Percentiles rank a stretch among this genome's conserved stretches.
phyloP scores from a whole-genome alignment of 495 filamentous ascomycete genomes.

The Sphaerosporella brunnea region DNA sequence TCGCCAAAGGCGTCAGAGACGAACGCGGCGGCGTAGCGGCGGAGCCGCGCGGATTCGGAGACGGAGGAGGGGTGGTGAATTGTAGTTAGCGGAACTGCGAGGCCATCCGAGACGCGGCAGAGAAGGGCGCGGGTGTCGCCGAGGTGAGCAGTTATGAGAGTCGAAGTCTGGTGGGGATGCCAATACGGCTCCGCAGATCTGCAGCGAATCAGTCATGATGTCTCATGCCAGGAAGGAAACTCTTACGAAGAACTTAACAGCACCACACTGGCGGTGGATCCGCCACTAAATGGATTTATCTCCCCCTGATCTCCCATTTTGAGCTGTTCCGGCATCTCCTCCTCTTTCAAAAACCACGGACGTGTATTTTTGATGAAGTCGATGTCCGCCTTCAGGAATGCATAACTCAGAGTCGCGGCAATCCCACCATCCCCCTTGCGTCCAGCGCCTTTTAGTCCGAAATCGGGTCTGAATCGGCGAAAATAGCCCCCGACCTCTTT shows the following conservation, averaged over 20 bases:
- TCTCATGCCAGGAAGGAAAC: not conserved
- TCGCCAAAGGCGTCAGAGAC: slow-evolving; percentile 94
- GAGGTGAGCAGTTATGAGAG: slow-evolving; percentile 73
- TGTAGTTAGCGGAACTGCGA: slow-evolving; percentile 59
- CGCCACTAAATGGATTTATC: slow-evolving; percentile 62
- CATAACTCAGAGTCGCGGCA: slow-evolving; percentile 49
- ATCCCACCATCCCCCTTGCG: slow-evolving; percentile 13
- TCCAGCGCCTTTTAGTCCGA: slow-evolving; percentile 27
- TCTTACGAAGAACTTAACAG: slow-evolving; percentile 72
- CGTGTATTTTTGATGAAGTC: slow-evolving; percentile 52
- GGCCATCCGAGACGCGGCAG: slow-evolving; percentile 60
- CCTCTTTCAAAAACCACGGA: slow-evolving; percentile 14
- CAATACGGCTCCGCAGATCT: slow-evolving; percentile 53
- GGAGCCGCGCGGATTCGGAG: slow-evolving; percentile 59
- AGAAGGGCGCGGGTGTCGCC: slow-evolving; percentile 84
- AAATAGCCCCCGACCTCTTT: slow-evolving; percentile 85
- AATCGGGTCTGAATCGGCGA: slow-evolving; percentile 64
- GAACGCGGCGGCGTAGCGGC: slow-evolving; percentile 70
- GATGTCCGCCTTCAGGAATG: slow-evolving; percentile 79
- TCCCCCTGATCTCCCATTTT: slow-evolving; percentile 52
- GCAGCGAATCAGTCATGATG: slow-evolving; percentile 1
- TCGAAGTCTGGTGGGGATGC: slow-evolving; percentile 71
- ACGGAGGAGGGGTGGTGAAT: slow-evolving; percentile 85
- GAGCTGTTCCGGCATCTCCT: slow-evolving; percentile 49
- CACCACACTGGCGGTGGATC: slow-evolving; percentile 73